Conservation (phyloP, 164 flowering plant genomes). For the Piper longum region DNA sequence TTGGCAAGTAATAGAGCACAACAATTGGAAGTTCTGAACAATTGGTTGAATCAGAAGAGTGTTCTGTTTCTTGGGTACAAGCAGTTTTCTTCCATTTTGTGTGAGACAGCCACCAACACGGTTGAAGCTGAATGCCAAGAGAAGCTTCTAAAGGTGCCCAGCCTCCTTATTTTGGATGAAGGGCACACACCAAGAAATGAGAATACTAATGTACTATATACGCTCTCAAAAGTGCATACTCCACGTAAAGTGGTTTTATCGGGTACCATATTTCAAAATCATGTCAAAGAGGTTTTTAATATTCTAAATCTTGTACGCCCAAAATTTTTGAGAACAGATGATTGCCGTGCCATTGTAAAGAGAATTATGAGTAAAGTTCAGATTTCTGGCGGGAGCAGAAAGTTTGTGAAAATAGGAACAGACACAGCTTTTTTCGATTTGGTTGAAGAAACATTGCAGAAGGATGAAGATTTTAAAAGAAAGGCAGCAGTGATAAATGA, state of each 20-base stretch:
- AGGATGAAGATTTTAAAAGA: slow-evolving; percentile 40
- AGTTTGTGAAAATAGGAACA: slow-evolving; percentile 16
- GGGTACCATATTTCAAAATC: slow-evolving; percentile 86
- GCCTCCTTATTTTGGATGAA: slow-evolving; percentile 76
- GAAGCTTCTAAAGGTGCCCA: slow-evolving; percentile 45
- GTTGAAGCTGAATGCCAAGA: slow-evolving; percentile 38
- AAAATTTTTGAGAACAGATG: slow-evolving; percentile 43
- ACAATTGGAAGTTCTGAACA: slow-evolving; percentile 51
- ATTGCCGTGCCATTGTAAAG: slow-evolving; percentile 32
- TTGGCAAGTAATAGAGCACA: slow-evolving; percentile 55
- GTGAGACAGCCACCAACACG: slow-evolving; percentile 20
- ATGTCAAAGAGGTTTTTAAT: slow-evolving; percentile 85
- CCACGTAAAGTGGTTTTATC: slow-evolving; percentile 85
- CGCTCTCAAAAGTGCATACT: slow-evolving; percentile 58
- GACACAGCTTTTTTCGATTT: slow-evolving; percentile 45
- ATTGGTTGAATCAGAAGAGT: slow-evolving; percentile 57
- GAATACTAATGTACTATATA: slow-evolving; percentile 47
- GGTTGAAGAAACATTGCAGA: slow-evolving; percentile 64
- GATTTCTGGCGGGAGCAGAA: slow-evolving; percentile 29
- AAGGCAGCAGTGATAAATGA: slow-evolving; percentile 62
- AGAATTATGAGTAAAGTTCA: slow-evolving; percentile 50
- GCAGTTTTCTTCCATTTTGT: slow-evolving; percentile 67
- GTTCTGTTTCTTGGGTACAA: slow-evolving; percentile 71
- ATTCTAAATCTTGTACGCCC: slow-evolving; percentile 81
- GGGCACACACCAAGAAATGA: slow-evolving; percentile 89